A percentile compares a stretch with the other conserved stretches of the same genome.
Conservation (phyloP, 768 basidiomycete genomes). For the Russula vinacea region DNA sequence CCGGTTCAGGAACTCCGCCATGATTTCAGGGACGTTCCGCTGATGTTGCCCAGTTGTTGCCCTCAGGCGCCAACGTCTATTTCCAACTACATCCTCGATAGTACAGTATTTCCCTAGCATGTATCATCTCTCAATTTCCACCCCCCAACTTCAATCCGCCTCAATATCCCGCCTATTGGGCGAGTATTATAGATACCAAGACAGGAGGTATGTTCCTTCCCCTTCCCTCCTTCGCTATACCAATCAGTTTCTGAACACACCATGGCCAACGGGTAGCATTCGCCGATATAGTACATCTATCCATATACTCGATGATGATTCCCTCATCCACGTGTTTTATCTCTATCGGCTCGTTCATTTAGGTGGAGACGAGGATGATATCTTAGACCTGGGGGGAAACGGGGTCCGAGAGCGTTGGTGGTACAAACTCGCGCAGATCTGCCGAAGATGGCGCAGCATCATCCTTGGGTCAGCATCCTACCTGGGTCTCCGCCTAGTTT, state of each 20-base stretch:
- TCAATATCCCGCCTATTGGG: too few relatives aligned
- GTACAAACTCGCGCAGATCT: background rate
- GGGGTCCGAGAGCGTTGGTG: background rate
- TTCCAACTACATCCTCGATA: background rate
- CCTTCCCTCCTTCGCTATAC: background rate
- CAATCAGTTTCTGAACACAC: background rate
- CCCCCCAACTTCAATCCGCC: background rate
- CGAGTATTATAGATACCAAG: too few relatives aligned
- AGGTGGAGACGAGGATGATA: background rate
- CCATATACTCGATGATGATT: background rate
- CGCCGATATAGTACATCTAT: background rate
- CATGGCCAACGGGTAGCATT: background rate
- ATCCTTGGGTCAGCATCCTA: background rate
- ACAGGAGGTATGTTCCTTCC: background rate
- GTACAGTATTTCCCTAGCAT: background rate
- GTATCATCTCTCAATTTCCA: background rate
- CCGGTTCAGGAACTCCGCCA: too few relatives aligned
- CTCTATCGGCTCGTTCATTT: background rate
- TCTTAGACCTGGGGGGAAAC: too few relatives aligned
- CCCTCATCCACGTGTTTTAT: background rate
- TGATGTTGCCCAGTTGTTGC: too few relatives aligned
- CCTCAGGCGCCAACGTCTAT: background rate
- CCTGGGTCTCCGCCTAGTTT: background rate
- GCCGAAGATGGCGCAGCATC: background rate
- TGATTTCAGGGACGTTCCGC: too few relatives aligned